Evolutionary conservation across 768 basidiomycete genomes (phyloP).

Genomic region (Tricholoma furcatifolium): DNA sequence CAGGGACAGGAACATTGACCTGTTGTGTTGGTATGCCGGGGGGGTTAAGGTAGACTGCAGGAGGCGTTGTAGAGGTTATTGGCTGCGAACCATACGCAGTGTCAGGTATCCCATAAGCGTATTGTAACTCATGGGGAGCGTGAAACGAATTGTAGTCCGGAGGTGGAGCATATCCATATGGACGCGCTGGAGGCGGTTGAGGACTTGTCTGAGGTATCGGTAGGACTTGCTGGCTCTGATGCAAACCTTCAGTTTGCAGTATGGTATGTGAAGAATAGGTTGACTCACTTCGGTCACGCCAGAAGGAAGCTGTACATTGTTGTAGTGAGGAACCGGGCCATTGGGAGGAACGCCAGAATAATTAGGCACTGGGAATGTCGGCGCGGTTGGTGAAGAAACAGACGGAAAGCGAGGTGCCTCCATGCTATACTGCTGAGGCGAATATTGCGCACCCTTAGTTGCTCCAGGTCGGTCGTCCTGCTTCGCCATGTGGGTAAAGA

Average conservation of each 20-base stretch:
- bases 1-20: constrained; percentile 32
- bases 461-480: constrained; percentile 47
- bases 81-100: constrained; percentile 51
- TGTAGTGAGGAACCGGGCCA: constrained; percentile 9
- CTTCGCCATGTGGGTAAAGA: constrained; percentile 20
- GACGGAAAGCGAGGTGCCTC: constrained; percentile 39
- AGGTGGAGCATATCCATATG: constrained; percentile 49
- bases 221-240: constrained; percentile 16
- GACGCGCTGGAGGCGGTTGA: constrained; percentile 42
- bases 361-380: constrained; percentile 24
- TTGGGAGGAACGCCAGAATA: constrained; percentile 22
- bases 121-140: constrained; percentile 45
- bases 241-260: constrained; percentile 28
- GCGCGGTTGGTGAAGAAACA: constrained; percentile 45
- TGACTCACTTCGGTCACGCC: constrained; percentile 54
- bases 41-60: constrained; percentile 44
- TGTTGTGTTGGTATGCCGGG: constrained; percentile 9
- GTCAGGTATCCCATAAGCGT: constrained; percentile 52
- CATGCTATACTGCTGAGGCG: constrained; percentile 54
- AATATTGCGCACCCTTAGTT: constrained; percentile 47
- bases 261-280: constrained; percentile 54
- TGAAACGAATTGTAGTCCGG: constrained; percentile 65
- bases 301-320: constrained; percentile 31
- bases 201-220: constrained; percentile 25
- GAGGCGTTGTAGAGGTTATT: constrained; percentile 40